Percentiles rank a stretch among this genome's conserved stretches.
phyloP scores from a whole-genome alignment of 257 asterid species.

The Sherardia arvensis region DNA sequence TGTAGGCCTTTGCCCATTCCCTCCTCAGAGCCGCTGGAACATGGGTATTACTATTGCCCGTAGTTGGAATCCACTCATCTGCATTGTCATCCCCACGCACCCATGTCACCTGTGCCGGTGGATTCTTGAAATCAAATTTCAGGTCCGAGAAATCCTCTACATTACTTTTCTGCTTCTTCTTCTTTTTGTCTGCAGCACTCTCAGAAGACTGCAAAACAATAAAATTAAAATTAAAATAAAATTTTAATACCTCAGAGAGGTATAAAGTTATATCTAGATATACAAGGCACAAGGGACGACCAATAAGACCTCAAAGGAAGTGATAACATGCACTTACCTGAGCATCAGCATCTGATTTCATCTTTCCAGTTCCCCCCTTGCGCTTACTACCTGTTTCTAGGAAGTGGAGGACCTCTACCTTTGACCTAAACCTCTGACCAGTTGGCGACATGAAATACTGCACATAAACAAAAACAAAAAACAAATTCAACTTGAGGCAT shows the following conservation, averaged over 20 bases:
- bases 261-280: neutral
- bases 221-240: too few relatives aligned
- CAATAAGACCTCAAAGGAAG: neutral
- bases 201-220: conserved; percentile 23
- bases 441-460: conserved; percentile 28
- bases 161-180: conserved; percentile 10
- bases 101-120: conserved; percentile 23
- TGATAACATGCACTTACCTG: conserved; percentile 11
- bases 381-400: conserved; percentile 27
- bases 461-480: conserved; percentile 4
- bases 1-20: conserved; percentile 20
- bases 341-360: conserved; percentile 12
- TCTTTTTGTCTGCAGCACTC: conserved; percentile 12
- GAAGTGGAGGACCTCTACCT: conserved; percentile 28
- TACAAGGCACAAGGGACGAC: neutral
- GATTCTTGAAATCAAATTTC: conserved; percentile 24
- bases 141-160: conserved; percentile 12
- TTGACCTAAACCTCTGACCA: conserved; percentile 26
- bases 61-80: conserved; percentile 17
- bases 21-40: conserved; percentile 10
- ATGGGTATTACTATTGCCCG: conserved; percentile 1
- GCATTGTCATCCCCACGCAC: conserved; percentile 10
- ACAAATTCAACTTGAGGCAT: neutral
- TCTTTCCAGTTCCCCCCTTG: conserved; percentile 6
- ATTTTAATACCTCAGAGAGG: neutral